Percentiles rank a stretch among this genome's conserved stretches.
Evolutionary conservation across 2,329 filamentous ascomycete species (phyloP).

Genomic region (Fusarium bulbicola): DNA sequence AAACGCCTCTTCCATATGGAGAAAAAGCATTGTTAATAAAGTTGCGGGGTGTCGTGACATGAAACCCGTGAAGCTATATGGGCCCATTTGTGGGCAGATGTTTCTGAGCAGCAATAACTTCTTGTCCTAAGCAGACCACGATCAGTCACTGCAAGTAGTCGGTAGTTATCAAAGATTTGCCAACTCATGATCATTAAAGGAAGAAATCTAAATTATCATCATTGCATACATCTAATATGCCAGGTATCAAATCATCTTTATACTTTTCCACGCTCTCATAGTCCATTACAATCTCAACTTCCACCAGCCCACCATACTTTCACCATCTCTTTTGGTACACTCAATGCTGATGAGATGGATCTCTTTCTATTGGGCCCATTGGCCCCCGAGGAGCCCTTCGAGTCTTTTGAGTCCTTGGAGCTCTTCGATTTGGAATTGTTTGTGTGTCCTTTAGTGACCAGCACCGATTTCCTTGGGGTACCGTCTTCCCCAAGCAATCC

Average conservation of each 20-base stretch:
- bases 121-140: not conserved
- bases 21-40: not conserved
- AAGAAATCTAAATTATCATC: slow-evolving; percentile 16
- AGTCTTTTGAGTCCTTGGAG: not conserved
- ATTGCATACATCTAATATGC: slow-evolving; percentile 20
- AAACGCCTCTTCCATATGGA: not conserved
- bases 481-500: slow-evolving; percentile 23
- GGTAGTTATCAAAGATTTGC: not conserved
- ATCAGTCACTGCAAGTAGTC: not conserved
- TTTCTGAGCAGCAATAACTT: not conserved
- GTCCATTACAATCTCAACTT: not conserved
- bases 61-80: not conserved
- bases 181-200: not conserved
- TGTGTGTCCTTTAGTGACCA: slow-evolving; percentile 24
- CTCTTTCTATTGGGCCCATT: slow-evolving; percentile 28
- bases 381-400: not conserved
- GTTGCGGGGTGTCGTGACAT: not conserved
- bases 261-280: slow-evolving; percentile 24
- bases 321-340: slow-evolving; percentile 36
- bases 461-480: slow-evolving; percentile 33
- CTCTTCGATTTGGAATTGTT: slow-evolving; percentile 12
- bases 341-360: slow-evolving; percentile 28
- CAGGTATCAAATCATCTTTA: slow-evolving; percentile 13
- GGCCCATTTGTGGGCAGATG: not conserved
- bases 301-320: slow-evolving; percentile 41